phyloP scores from a whole-genome alignment of 257 asterid species.

The Nicotiana undulata region DNA sequence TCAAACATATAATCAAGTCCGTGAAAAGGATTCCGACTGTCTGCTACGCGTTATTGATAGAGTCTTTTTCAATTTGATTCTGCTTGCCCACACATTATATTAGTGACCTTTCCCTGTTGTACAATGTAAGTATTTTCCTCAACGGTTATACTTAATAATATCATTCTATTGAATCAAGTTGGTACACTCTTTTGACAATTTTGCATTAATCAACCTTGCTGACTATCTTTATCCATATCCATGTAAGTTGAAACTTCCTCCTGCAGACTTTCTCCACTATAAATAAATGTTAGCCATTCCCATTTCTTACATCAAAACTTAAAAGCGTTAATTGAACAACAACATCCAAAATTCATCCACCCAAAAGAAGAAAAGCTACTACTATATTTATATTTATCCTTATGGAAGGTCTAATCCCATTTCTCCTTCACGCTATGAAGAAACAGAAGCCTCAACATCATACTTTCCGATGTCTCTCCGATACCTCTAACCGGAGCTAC shows the following conservation, averaged over 20 bases:
- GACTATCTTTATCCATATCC: background rate
- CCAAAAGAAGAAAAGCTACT: background rate
- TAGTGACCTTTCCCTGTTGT: background rate
- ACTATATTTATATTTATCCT: background rate
- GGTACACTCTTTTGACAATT: background rate
- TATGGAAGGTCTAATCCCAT: constrained; percentile 75
- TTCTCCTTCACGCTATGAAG: constrained; percentile 49
- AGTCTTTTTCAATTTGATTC: background rate
- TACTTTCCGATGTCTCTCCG: constrained; percentile 43
- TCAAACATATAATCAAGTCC: no score
- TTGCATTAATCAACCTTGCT: background rate
- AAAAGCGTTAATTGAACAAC: background rate
- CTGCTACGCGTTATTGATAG: background rate
- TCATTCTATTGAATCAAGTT: background rate
- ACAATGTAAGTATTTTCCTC: no score
- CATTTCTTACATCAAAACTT: background rate
- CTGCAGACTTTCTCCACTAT: background rate
- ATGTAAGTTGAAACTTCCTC: background rate
- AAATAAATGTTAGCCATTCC: background rate
- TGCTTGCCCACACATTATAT: background rate
- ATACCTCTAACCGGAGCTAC: constrained; percentile 56
- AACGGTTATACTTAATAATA: background rate
- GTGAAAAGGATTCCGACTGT: background rate
- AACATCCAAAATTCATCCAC: background rate
- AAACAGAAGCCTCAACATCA: constrained; percentile 32